Conservation (phyloP, 176 grass and related monocot species). For the Cocos nucifera region DNA sequence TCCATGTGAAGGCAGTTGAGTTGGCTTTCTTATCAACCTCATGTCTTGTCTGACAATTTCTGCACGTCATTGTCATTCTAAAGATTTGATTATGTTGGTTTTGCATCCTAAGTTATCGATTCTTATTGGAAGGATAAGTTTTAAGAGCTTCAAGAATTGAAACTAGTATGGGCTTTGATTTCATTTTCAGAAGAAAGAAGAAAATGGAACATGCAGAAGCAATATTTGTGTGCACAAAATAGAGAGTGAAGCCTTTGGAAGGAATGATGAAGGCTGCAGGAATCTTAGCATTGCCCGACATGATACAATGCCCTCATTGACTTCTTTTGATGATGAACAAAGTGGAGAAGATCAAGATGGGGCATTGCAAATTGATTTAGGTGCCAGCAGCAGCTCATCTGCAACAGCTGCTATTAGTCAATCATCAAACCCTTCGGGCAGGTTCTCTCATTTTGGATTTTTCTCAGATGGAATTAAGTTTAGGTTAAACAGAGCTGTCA, state of each 20-base stretch:
- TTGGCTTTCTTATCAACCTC: too few relatives aligned
- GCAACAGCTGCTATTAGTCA: not conserved
- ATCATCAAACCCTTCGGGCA: slow-evolving; percentile 28
- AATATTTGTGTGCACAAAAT: slow-evolving; percentile 2
- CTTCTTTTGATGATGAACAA: slow-evolving; percentile 27
- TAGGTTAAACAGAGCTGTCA: slow-evolving; percentile 74
- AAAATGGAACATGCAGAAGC: slow-evolving; percentile 13
- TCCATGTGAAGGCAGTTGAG: too few relatives aligned
- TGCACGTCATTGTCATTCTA: too few relatives aligned
- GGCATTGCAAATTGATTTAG: slow-evolving; percentile 25
- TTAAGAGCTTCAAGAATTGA: not conserved
- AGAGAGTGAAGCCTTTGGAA: slow-evolving; percentile 22
- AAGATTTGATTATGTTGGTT: too few relatives aligned
- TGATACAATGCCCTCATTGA: slow-evolving; percentile 18
- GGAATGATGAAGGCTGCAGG: slow-evolving; percentile 11
- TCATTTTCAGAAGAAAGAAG: slow-evolving; percentile 29
- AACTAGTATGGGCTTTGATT: slow-evolving; percentile 5
- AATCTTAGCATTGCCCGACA: slow-evolving; percentile 18
- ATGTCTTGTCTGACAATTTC: too few relatives aligned
- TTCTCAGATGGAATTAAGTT: slow-evolving; percentile 36
- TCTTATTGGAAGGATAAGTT: too few relatives aligned
- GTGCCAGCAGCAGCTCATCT: slow-evolving; percentile 17
- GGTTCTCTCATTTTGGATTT: slow-evolving; percentile 34
- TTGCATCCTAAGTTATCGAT: too few relatives aligned
- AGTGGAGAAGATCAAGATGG: slow-evolving; percentile 30